phyloP scores from a whole-genome alignment of 306 rosid genomes.

The Nissolia schottii region DNA sequence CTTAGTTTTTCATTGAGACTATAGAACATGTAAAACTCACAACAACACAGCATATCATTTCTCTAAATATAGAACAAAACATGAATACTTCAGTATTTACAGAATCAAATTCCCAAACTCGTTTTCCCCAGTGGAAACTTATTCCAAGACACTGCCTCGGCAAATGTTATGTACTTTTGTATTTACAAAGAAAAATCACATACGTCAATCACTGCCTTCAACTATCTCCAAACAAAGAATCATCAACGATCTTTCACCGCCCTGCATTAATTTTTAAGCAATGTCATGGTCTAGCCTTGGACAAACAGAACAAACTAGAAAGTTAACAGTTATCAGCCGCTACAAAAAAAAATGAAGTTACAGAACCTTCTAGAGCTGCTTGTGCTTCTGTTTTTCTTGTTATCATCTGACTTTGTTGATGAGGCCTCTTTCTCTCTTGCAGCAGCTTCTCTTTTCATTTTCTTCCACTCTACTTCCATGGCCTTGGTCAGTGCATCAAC shows the following conservation, averaged over 20 bases:
- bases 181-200: conserved; percentile 40
- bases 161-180: conserved; percentile 13
- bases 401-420: conserved; percentile 40
- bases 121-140: conserved; percentile 10
- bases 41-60: conserved; percentile 10
- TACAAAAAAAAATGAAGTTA: not conserved
- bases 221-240: conserved; percentile 22
- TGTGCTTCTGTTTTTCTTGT: conserved; percentile 41
- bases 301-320: not conserved
- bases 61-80: conserved; percentile 22
- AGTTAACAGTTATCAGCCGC: not conserved
- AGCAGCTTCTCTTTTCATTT: conserved; percentile 69
- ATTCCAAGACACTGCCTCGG: conserved; percentile 28
- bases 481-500: conserved; percentile 72
- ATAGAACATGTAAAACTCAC: conserved; percentile 4
- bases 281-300: not conserved
- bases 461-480: conserved; percentile 72
- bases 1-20: not conserved
- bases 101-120: conserved; percentile 9
- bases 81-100: conserved; percentile 29
- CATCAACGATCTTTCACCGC: conserved; percentile 31
- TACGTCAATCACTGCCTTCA: conserved; percentile 8
- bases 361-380: conserved; percentile 52
- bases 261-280: conserved; percentile 44
- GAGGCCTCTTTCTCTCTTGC: conserved; percentile 70